Percentiles rank a stretch among this genome's conserved stretches.
These are phyloP conservation scores for Pulicaria dysenterica DNA, from an alignment of 129 eudicot species.

Conservation along the genomic window DNA sequence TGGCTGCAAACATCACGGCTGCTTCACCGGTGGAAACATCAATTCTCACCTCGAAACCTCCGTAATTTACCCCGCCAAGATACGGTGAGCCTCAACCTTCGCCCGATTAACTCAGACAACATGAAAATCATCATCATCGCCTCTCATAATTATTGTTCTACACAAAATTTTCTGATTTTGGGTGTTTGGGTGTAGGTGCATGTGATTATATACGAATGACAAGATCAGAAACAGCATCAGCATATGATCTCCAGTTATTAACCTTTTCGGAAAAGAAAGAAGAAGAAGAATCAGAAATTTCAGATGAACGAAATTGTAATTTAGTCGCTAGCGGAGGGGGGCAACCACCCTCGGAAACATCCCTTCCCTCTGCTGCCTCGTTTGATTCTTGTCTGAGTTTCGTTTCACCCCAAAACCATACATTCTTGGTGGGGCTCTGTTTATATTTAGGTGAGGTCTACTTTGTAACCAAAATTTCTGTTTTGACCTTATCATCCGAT, in stretches of 20 bases:
- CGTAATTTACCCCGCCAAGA: constrained; percentile 35
- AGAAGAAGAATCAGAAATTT: not conserved
- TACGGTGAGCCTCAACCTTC: constrained; percentile 22
- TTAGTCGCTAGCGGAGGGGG: constrained; percentile 18
- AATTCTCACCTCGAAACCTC: not conserved
- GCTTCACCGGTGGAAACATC: constrained; percentile 13
- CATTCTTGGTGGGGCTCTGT: too few relatives aligned
- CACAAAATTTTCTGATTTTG: not conserved
- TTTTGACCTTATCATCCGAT: too few relatives aligned
- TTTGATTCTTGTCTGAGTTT: too few relatives aligned
- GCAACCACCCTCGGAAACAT: constrained; percentile 1
- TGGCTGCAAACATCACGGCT: constrained; percentile 38
- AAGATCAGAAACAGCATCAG: not conserved
- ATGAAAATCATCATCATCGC: constrained; percentile 33
- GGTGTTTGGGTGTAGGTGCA: not conserved
- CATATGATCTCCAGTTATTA: too few relatives aligned
- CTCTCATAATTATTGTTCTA: not conserved
- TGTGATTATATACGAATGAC: not conserved
- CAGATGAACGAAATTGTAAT: not conserved
- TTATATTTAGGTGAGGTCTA: too few relatives aligned
- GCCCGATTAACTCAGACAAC: constrained; percentile 27
- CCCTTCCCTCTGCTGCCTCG: too few relatives aligned
- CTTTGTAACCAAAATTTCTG: too few relatives aligned
- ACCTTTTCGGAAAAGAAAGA: not conserved
- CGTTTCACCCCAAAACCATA: too few relatives aligned